Base-by-base conservation (phyloP, 306 rosid genomes). In the Pueraria montana region DNA sequence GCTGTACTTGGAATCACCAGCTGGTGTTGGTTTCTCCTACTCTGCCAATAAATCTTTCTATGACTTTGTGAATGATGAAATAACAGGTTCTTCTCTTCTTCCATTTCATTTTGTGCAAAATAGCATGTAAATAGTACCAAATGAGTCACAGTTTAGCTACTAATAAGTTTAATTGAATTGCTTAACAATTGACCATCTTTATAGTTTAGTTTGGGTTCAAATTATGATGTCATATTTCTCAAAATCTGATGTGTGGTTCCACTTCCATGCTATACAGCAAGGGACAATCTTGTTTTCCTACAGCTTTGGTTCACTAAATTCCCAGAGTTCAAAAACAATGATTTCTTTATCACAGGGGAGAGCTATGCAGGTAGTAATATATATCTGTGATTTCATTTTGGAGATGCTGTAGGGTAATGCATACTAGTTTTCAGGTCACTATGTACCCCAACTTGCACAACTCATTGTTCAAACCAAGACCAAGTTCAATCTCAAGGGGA, bases 11-110 rank as follows among this genome's bases (percentile, higher is more conserved):
- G 96, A 93, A 40, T 86, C 96, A 6, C 96, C 96, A 0, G 96
- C 94, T 5, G 96, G 96, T 59, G 97, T 93, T 90, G 96, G 97
- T 68, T 93, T 93, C 89, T 93, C 97, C 12, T 93, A 87, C 84
- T 91, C 96, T 12, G 52, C 75, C 8, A 89, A 91, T 48, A 27
- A 83, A 53, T 79, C 96, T 10, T 91, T 89, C 89, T 93, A 93
- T 36, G 50, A 7, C 6, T 76, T 3, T 0, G 89, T 83, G 23
- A 87, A 76, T 8, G 94, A 93, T 50, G 90, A 80, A 36, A 79
- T 89, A 0, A 90, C 96, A 80, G 94, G 94, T 93, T 79, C 53
- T 87, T 52, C 45, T 14, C 49, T 62, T 70, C 20, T 52, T 23
- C 69, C n/a, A 12, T 59, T 65, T 7, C 11, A 26, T 21, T 30